Evolutionary conservation across 169 alveolate species (phyloP).

Genomic region (Cryptosporidium muris): DNA sequence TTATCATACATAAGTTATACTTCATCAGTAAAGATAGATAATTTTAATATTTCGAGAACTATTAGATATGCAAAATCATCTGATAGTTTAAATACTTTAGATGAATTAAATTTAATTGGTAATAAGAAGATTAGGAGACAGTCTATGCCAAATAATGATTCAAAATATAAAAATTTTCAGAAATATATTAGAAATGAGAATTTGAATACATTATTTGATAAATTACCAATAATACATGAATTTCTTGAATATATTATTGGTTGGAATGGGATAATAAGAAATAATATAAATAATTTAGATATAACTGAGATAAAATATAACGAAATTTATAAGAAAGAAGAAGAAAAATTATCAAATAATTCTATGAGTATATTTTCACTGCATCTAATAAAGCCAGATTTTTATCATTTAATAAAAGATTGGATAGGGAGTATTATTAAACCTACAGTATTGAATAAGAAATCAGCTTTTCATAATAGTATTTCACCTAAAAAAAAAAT

Average conservation of each 20-base stretch:
- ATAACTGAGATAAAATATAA: too few species aligned
- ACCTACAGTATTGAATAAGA: conserved; percentile 13
- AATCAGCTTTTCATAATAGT: background rate
- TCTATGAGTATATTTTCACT: background rate
- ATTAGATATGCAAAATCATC: conserved; percentile 31
- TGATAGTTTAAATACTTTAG: conserved; percentile 1
- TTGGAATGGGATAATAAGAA: conserved; percentile 29
- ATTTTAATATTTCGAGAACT: background rate
- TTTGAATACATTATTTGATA: background rate
- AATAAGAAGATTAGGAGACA: background rate
- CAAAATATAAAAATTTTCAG: background rate
- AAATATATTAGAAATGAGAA: background rate
- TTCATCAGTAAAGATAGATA: background rate
- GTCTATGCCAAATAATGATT: background rate
- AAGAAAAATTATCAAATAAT: background rate
- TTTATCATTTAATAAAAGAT: conserved; percentile 48
- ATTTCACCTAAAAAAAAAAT: background rate
- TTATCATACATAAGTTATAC: conserved; percentile 23
- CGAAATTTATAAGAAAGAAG: too few species aligned
- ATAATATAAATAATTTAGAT: background rate
- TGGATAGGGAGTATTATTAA: conserved; percentile 41
- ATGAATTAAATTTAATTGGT: background rate
- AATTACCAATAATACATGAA: conserved; percentile 32
- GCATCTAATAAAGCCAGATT: background rate
- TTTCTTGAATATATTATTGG: conserved; percentile 19